Conservation (phyloP, 108 stramenopile genomes). For the Nannochloropsis salina region DNA sequence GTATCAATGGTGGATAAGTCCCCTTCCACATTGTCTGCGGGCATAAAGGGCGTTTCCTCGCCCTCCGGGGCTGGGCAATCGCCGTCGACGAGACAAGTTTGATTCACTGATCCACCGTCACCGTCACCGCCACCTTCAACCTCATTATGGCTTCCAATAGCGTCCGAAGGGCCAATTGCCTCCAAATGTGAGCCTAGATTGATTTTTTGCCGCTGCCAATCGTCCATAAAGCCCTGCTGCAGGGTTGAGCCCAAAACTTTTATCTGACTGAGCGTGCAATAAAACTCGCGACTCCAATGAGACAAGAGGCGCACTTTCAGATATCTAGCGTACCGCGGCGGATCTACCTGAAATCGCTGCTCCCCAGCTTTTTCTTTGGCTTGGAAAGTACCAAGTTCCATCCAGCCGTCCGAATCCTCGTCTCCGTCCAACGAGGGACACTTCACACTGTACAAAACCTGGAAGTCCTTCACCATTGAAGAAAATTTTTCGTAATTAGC, state of each 20-base stretch:
- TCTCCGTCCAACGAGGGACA: constrained; percentile 4
- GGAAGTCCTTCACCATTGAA: constrained; percentile 18
- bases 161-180: background rate
- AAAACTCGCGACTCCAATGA: constrained; percentile 17
- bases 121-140: no score
- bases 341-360: constrained; percentile 6
- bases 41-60: no score
- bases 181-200: background rate
- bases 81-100: background rate
- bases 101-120: background rate
- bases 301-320: background rate
- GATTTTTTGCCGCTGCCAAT: background rate
- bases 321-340: constrained; percentile 21
- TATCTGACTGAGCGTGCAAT: constrained; percentile 22
- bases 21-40: no score
- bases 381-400: constrained; percentile 19
- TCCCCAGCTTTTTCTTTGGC: background rate
- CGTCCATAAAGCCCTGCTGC: constrained; percentile 17
- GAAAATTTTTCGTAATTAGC: constrained; percentile 22
- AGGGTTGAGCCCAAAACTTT: constrained; percentile 16
- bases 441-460: background rate
- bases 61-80: background rate
- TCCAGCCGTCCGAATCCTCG: constrained; percentile 13
- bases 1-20: no score
- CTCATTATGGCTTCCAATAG: background rate